phyloP scores from a whole-genome alignment of 2,329 filamentous ascomycete species.

The Ascochyta viciae-villosae region DNA sequence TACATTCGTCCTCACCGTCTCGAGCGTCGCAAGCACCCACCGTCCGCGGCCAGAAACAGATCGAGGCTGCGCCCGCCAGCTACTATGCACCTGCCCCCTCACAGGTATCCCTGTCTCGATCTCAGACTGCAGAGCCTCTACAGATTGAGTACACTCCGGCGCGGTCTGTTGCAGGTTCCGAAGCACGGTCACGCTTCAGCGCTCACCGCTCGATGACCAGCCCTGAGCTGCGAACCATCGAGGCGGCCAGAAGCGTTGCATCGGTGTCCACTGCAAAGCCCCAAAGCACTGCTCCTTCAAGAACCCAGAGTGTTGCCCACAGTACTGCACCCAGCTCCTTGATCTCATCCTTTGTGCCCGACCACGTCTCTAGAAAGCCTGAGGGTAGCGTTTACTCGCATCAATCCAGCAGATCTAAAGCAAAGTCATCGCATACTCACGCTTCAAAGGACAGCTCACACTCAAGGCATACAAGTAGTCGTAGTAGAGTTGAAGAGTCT shows the following conservation, averaged over 20 bases:
- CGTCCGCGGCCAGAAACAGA: slow-evolving; percentile 43
- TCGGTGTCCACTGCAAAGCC: slow-evolving; percentile 25
- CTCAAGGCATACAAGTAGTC: slow-evolving; percentile 35
- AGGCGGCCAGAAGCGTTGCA: slow-evolving; percentile 26
- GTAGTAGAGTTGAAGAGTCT: slow-evolving; percentile 27
- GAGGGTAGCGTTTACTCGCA: slow-evolving; percentile 45
- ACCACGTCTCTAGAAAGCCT: slow-evolving; percentile 35
- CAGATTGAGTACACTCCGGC: slow-evolving; percentile 48
- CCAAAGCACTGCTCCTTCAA: slow-evolving; percentile 22
- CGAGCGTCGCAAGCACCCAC: slow-evolving; percentile 26
- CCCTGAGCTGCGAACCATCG: slow-evolving; percentile 38
- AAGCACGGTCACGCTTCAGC: slow-evolving; percentile 33
- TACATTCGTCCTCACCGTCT: slow-evolving; percentile 36
- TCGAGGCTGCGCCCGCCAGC: slow-evolving; percentile 49
- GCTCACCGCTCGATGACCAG: slow-evolving; percentile 40
- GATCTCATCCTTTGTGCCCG: slow-evolving; percentile 48
- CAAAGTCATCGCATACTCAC: slow-evolving; percentile 39
- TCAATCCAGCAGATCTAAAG: slow-evolving; percentile 44
- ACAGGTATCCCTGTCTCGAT: slow-evolving; percentile 37
- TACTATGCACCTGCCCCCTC: slow-evolving; percentile 46
- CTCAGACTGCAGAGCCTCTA: slow-evolving; percentile 29
- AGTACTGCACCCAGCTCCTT: slow-evolving; percentile 43
- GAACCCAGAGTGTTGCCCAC: slow-evolving; percentile 29
- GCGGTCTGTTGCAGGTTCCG: slow-evolving; percentile 36
- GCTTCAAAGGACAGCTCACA: slow-evolving; percentile 37